A percentile compares a stretch with the other conserved stretches of the same genome.
phyloP scores from a whole-genome alignment of 352 stramenopile genomes.

The Pythium phragmiticola region DNA sequence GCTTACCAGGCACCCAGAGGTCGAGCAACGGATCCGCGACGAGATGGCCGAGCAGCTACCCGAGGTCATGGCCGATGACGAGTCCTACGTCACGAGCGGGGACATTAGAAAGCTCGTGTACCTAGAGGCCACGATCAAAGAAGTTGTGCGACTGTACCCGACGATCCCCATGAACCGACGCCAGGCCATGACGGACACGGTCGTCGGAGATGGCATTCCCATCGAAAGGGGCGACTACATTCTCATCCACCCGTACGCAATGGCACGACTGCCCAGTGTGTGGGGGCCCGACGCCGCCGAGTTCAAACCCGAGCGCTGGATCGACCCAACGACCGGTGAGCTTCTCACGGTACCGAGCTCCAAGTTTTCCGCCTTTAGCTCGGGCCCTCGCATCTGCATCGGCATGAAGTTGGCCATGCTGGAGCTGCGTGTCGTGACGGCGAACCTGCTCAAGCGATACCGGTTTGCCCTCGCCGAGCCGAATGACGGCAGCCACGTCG shows the following conservation, averaged over 20 bases:
- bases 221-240: conserved; percentile 28
- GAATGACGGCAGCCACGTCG: conserved; percentile 14
- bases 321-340: conserved; percentile 22
- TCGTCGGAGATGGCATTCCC: conserved; percentile 29
- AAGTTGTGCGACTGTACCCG: conserved; percentile 69
- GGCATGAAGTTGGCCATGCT: conserved; percentile 48
- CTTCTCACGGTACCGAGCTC: background rate
- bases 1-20: conserved; percentile 57
- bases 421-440: conserved; percentile 28
- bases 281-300: conserved; percentile 53
- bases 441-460: conserved; percentile 19
- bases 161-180: conserved; percentile 53
- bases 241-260: conserved; percentile 31
- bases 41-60: conserved; percentile 37
- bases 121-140: conserved; percentile 51
- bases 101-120: conserved; percentile 52
- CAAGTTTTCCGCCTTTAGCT: conserved; percentile 39
- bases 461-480: conserved; percentile 8
- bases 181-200: conserved; percentile 53
- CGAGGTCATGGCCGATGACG: conserved; percentile 18
- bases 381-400: conserved; percentile 41
- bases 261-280: conserved; percentile 27
- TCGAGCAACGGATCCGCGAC: conserved; percentile 41
- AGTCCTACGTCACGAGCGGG: conserved; percentile 34
- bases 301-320: conserved; percentile 61